phyloP scores from a whole-genome alignment of 2,329 filamentous ascomycete genomes.

The Didymella pinodella region DNA sequence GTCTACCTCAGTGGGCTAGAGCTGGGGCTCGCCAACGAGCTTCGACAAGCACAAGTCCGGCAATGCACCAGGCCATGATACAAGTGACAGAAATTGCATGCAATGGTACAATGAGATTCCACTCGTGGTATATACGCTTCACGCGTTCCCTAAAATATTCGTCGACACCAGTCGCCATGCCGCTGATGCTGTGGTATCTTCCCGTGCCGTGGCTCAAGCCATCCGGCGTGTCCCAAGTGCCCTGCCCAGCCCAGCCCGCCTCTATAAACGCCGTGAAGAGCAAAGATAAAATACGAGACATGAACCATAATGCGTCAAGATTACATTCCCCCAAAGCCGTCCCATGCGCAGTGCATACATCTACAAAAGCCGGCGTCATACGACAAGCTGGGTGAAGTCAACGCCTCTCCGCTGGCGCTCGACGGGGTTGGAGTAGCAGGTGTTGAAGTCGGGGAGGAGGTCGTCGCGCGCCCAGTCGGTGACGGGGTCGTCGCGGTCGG shows the following conservation, averaged over 20 bases:
- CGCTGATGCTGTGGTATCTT: conserved; percentile 24
- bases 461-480: conserved; percentile 40
- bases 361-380: conserved; percentile 42
- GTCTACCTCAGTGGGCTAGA: too few species aligned
- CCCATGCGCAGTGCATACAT: conserved; percentile 26
- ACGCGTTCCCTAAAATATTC: conserved; percentile 22
- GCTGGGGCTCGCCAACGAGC: too few species aligned
- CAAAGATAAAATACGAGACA: not conserved
- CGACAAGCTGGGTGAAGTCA: conserved; percentile 35
- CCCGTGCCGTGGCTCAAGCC: not conserved
- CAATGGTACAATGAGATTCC: not conserved
- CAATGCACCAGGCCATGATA: not conserved
- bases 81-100: too few species aligned
- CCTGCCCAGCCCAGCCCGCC: not conserved
- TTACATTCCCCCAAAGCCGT: conserved; percentile 3
- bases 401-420: conserved; percentile 37
- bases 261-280: conserved; percentile 6
- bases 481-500: conserved; percentile 21
- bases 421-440: conserved; percentile 20
- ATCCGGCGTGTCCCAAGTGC: not conserved
- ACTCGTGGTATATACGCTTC: conserved; percentile 12
- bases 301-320: conserved; percentile 6
- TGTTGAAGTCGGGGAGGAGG: conserved; percentile 24
- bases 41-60: not conserved
- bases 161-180: conserved; percentile 23